Conservation (phyloP, 2,329 filamentous ascomycete species). For the Claviceps cyperi region DNA sequence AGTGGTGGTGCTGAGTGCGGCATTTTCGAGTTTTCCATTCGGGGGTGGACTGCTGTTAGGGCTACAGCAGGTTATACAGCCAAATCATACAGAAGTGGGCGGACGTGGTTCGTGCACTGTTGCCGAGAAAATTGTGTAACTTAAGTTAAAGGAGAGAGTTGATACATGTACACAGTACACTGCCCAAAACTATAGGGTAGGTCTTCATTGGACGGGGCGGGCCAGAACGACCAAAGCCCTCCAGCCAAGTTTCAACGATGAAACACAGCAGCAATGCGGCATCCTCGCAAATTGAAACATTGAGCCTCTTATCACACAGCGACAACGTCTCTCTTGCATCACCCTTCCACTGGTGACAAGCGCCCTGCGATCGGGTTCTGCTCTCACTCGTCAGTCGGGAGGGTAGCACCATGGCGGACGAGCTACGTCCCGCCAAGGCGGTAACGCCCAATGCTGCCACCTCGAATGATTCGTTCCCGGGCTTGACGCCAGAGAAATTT, state of each 20-base stretch:
- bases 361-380: not conserved
- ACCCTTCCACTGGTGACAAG: not conserved
- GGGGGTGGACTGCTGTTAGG: too few species aligned
- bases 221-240: not conserved
- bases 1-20: too few species aligned
- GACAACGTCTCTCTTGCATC: not conserved
- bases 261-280: not conserved
- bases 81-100: too few species aligned
- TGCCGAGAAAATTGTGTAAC: too few species aligned
- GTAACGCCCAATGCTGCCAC: not conserved
- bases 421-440: not conserved
- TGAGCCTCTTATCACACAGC: not conserved
- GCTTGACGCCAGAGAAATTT: slow-evolving; percentile 36
- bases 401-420: not conserved
- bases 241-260: not conserved
- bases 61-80: too few species aligned
- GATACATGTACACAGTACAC: too few species aligned
- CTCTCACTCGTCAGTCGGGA: not conserved
- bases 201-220: too few species aligned
- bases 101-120: too few species aligned
- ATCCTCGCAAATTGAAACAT: not conserved
- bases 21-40: too few species aligned
- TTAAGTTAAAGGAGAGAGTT: too few species aligned
- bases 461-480: slow-evolving; percentile 9
- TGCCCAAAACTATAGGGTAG: too few species aligned